Percentiles rank a stretch among this genome's conserved stretches.
These are phyloP conservation scores for Periconia digitata DNA, from an alignment of 2,329 filamentous ascomycete species.

Conservation along the genomic window DNA sequence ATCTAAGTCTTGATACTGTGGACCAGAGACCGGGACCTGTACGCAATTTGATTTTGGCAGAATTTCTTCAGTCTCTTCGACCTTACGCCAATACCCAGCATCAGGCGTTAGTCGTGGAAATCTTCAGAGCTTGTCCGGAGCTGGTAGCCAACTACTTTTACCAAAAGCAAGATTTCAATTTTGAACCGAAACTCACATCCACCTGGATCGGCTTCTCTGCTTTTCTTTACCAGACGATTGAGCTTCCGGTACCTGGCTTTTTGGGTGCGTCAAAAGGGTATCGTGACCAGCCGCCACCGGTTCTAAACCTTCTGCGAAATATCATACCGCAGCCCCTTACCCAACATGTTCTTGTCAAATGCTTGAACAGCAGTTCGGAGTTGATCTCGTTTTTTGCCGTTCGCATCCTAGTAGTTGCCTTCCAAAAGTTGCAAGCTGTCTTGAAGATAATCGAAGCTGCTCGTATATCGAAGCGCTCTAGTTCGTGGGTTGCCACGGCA, in stretches of 20 bases:
- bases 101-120: conserved; percentile 75
- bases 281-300: conserved; percentile 72
- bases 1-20: conserved; percentile 70
- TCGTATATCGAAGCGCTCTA: conserved; percentile 24
- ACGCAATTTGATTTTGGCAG: conserved; percentile 75
- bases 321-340: conserved; percentile 81
- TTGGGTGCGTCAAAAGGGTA: conserved; percentile 69
- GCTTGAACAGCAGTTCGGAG: conserved; percentile 74
- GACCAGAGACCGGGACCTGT: conserved; percentile 72
- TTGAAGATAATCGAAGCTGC: conserved; percentile 62
- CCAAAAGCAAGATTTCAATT: conserved; percentile 72
- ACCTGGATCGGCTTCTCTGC: conserved; percentile 95
- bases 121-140: conserved; percentile 82
- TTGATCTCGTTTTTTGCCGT: conserved; percentile 83
- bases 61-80: conserved; percentile 75
- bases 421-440: conserved; percentile 73
- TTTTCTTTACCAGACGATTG: conserved; percentile 80
- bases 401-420: conserved; percentile 73
- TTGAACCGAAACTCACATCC: conserved; percentile 87
- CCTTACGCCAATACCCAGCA: conserved; percentile 83
- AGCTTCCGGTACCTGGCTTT: conserved; percentile 69
- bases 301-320: conserved; percentile 78
- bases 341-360: conserved; percentile 76
- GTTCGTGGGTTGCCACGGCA: conserved; percentile 70
- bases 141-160: conserved; percentile 85